Evolutionary conservation across 306 rosid genomes (phyloP).

Genomic region (Acacia confusa): DNA sequence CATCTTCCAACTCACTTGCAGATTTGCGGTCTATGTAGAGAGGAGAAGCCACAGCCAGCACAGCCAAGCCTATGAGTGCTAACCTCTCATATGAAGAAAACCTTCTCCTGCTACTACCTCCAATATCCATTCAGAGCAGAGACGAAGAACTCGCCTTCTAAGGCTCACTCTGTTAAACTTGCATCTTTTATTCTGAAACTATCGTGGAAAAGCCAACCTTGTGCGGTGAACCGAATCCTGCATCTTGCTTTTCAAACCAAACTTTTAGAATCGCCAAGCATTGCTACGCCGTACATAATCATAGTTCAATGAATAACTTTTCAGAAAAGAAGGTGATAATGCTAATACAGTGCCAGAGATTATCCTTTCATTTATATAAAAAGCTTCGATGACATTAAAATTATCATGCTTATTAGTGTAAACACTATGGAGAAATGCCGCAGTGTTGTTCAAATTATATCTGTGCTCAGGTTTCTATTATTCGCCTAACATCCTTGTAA

Average conservation of each 20-base stretch:
- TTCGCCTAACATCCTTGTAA: background rate
- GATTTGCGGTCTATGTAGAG: conserved; percentile 66
- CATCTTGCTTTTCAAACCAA: conserved; percentile 34
- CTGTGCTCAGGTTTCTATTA: background rate
- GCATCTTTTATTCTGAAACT: background rate
- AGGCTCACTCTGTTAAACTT: conserved; percentile 15
- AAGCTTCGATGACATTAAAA: background rate
- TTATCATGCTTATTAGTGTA: background rate
- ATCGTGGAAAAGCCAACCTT: conserved; percentile 12
- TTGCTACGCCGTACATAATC: background rate
- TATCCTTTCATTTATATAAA: background rate
- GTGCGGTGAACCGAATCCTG: conserved; percentile 27
- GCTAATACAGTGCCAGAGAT: background rate
- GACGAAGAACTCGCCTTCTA: background rate
- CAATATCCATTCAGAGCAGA: conserved; percentile 53
- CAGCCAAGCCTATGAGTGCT: conserved; percentile 53
- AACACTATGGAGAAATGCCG: background rate
- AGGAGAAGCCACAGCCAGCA: conserved; percentile 83
- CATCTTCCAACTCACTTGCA: conserved; percentile 47
- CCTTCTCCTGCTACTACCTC: conserved; percentile 43
- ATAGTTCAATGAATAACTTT: background rate
- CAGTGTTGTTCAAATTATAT: background rate
- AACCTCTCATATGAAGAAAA: conserved; percentile 61
- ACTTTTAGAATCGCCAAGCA: background rate
- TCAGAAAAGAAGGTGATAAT: background rate